A percentile compares a stretch with the other conserved stretches of the same genome.
These are phyloP conservation scores for Xerophyta viscosa DNA, from an alignment of 106 monocot genomes.

Conservation along the genomic window DNA sequence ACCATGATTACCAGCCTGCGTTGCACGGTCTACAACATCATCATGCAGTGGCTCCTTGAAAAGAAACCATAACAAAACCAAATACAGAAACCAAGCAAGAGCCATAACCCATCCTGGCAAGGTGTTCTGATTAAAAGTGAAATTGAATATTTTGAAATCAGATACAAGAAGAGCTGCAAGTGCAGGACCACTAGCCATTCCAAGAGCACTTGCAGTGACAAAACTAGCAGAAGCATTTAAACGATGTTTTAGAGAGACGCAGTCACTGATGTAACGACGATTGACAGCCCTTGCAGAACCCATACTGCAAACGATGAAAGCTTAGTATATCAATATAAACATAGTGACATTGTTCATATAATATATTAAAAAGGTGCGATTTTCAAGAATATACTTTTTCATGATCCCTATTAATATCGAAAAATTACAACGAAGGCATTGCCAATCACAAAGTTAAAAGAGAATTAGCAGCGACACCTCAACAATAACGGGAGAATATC, in stretches of 20 bases:
- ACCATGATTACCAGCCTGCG: conserved; percentile 38
- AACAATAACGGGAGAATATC: too few relatives aligned
- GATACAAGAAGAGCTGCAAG: conserved; percentile 90
- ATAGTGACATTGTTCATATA: too few relatives aligned
- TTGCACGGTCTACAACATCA: conserved; percentile 15
- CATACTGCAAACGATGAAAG: conserved; percentile 33
- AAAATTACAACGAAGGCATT: too few relatives aligned
- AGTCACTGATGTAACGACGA: conserved; percentile 92
- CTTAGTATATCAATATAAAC: neutral
- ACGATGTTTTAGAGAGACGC: conserved; percentile 80
- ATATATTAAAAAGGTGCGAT: too few relatives aligned
- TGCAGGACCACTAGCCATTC: conserved; percentile 99
- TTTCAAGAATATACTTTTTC: too few relatives aligned
- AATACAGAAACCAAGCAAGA: conserved; percentile 78
- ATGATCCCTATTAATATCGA: too few relatives aligned
- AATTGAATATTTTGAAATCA: conserved; percentile 63
- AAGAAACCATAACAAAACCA: conserved; percentile 60
- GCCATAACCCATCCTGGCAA: conserved; percentile 99
- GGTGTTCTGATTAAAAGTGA: conserved; percentile 78
- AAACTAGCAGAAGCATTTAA: conserved; percentile 97
- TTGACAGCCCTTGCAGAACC: conserved; percentile 99
- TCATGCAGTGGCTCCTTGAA: conserved; percentile 77
- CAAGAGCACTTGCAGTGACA: conserved; percentile 98
- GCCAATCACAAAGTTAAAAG: too few relatives aligned
- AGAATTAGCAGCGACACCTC: too few relatives aligned